Base-by-base conservation (phyloP, 176 grass and related monocot genomes). In the Oryza glaberrima region DNA sequence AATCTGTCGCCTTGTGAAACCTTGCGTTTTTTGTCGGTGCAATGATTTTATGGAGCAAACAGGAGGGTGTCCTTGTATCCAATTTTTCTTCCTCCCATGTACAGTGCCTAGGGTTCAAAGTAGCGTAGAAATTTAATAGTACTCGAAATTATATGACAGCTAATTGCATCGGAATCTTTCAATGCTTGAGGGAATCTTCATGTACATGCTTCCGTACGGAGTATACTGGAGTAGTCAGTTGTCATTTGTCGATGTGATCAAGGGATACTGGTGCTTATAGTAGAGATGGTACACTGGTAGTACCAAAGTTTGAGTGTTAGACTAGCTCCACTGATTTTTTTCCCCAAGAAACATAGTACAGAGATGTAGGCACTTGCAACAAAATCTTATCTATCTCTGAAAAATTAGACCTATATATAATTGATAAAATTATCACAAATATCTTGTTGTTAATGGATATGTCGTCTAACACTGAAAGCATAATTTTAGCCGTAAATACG, bases 151-250 rank as follows among this genome's bases (percentile, higher is more conserved):
- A 52, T 23, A 11, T 64, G 77, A 40, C 88, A 76, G 40, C 49
- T 34, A 36, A 70, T 65, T 46, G 56, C 56, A 28, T 74, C 3
- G 58, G 78, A 65, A 90, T 77, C 56, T 73, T 56, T 26, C 54
- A 11, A 40, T 45, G 66, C 10, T 77, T 5, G 22, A 12, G 34
- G 40, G 72, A 85, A 90, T 90, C 78, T 82, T 38, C 0, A 5
- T 5, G 30, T 32, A 10, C 76, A 61, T 69, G 20, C 76, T 20
- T 63, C 26, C 35, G 40, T 69, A 41, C 32, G 25, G 25, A 26
- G 25, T 11, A 8, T 52, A 49, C 8, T 32, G 25, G 25, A 26
- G 25, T 26, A 16, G 48, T 44, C 47, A 20, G 9, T 71, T 6
- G 49, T 22, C 34, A 20, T 5, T 71, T 6, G 49, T 36, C 73